A percentile compares a stretch with the other conserved stretches of the same genome.
Conservation (phyloP, 768 basidiomycete species). For the Hygrophorus russula region DNA sequence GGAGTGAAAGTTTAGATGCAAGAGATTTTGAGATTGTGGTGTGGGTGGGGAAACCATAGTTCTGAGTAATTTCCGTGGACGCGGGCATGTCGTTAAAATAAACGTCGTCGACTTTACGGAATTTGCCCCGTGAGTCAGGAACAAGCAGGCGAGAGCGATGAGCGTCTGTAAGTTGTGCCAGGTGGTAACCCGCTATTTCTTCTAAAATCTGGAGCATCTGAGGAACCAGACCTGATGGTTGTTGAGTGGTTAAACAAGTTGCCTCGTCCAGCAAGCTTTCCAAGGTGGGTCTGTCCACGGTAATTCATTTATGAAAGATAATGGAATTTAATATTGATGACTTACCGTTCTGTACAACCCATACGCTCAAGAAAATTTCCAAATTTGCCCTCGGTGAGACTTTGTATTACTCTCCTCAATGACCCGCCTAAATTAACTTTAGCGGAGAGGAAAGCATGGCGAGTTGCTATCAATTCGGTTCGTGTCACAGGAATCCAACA, state of each 20-base stretch:
- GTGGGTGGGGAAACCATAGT: slow-evolving; percentile 4
- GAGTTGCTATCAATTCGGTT: slow-evolving; percentile 9
- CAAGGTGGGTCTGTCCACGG: neutral
- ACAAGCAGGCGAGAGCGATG: slow-evolving; percentile 20
- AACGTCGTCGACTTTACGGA: slow-evolving; percentile 19
- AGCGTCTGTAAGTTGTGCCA: slow-evolving; percentile 11
- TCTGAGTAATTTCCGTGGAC: slow-evolving; percentile 12
- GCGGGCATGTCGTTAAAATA: slow-evolving; percentile 30
- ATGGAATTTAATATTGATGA: neutral
- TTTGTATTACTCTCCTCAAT: slow-evolving; percentile 12
- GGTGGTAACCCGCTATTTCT: slow-evolving; percentile 19
- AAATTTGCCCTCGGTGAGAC: slow-evolving; percentile 4
- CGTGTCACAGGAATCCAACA: slow-evolving; percentile 25
- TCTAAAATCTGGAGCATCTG: slow-evolving; percentile 8
- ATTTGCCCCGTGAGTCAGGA: slow-evolving; percentile 19
- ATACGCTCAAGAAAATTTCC: slow-evolving; percentile 11
- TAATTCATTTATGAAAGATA: neutral
- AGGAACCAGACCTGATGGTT: neutral
- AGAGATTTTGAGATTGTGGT: slow-evolving; percentile 3
- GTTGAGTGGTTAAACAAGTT: neutral
- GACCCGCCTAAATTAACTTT: slow-evolving; percentile 5
- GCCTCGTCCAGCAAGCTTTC: neutral
- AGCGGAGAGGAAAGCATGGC: slow-evolving; percentile 14
- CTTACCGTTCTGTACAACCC: slow-evolving; percentile 23
- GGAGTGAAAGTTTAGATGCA: slow-evolving; percentile 9